Evolutionary conservation across 345 rosid species (phyloP).

Genomic region (Mercurialis annua): DNA sequence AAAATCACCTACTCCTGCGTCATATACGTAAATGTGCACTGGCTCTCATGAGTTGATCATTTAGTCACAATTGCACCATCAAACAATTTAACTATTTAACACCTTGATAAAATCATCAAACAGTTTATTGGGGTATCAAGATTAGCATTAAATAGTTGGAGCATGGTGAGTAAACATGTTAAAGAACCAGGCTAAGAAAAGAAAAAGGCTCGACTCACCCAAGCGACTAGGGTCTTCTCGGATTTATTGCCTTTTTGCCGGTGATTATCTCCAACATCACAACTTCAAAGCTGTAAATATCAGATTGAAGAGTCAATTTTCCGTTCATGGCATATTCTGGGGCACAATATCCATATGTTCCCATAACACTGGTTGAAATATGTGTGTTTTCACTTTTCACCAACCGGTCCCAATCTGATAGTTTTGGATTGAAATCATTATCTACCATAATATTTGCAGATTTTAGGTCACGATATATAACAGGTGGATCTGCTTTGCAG

Average conservation of each 20-base stretch:
- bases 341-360: slow-evolving; percentile 97
- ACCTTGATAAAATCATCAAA: neutral
- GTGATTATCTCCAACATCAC: slow-evolving; percentile 88
- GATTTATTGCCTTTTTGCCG: slow-evolving; percentile 84
- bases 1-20: too few relatives aligned
- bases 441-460: slow-evolving; percentile 88
- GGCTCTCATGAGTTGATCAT: too few relatives aligned
- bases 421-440: slow-evolving; percentile 67
- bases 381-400: slow-evolving; percentile 96
- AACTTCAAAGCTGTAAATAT: slow-evolving; percentile 95
- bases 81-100: neutral
- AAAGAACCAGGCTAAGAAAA: neutral
- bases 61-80: too few relatives aligned
- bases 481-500: slow-evolving; percentile 87
- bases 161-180: neutral
- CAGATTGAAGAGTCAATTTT: slow-evolving; percentile 85
- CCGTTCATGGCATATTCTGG: slow-evolving; percentile 99
- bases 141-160: neutral
- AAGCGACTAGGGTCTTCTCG: slow-evolving; percentile 75
- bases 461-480: slow-evolving; percentile 90
- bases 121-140: neutral
- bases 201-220: slow-evolving; percentile 51
- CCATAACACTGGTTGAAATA: slow-evolving; percentile 97
- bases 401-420: slow-evolving; percentile 97
- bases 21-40: too few relatives aligned